A percentile compares a stretch with the other conserved stretches of the same genome.
phyloP scores from a whole-genome alignment of 345 rosid genomes.

The Isatis tinctoria region DNA sequence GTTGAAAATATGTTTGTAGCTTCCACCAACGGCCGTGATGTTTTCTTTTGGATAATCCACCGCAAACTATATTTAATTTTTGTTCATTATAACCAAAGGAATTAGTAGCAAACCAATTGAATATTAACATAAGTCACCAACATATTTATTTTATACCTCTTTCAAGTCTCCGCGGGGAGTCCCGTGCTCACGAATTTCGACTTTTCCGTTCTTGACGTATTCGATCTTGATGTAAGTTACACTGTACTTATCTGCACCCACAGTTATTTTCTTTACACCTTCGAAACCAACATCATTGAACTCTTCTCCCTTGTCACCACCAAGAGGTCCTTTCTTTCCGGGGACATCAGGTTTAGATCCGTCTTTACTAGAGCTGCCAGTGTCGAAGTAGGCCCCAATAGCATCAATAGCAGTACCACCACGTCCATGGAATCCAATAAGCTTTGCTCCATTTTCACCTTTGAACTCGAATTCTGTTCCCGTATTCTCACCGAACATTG shows the following conservation, averaged over 20 bases:
- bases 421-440: too few species aligned
- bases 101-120: not conserved
- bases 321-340: too few species aligned
- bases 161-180: not conserved
- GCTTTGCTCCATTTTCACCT: too few species aligned
- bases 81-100: not conserved
- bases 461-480: too few species aligned
- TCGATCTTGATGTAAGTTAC: slow-evolving; percentile 15
- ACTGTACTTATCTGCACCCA: not conserved
- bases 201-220: slow-evolving; percentile 11
- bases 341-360: not conserved
- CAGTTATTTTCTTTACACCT: slow-evolving; percentile 8
- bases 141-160: not conserved
- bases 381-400: too few species aligned
- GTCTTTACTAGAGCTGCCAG: too few species aligned
- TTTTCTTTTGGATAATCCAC: not conserved
- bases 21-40: not conserved
- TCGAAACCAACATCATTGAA: slow-evolving; percentile 22
- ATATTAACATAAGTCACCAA: not conserved
- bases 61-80: not conserved
- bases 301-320: slow-evolving; percentile 3
- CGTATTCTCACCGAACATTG: too few species aligned
- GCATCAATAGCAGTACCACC: too few species aligned
- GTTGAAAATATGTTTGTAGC: not conserved
- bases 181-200: not conserved